Percentiles rank a stretch among this genome's conserved stretches.
These are phyloP conservation scores for Phytopythium helicoides DNA, from an alignment of 352 stramenopile genomes.

Conservation along the genomic window DNA sequence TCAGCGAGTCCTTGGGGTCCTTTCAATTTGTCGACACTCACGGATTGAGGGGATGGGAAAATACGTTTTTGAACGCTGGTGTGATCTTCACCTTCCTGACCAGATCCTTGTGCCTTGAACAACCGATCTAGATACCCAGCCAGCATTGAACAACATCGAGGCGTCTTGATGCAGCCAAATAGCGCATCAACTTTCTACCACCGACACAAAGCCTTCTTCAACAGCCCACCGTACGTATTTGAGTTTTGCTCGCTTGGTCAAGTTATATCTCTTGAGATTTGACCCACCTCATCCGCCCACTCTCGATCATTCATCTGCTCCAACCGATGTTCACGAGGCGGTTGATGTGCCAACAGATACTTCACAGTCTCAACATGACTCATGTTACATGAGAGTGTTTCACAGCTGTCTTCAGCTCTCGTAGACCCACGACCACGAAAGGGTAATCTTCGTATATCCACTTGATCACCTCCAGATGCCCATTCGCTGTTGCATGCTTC, in stretches of 20 bases:
- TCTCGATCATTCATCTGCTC: too few relatives aligned
- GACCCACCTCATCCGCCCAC: too few relatives aligned
- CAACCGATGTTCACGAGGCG: background rate
- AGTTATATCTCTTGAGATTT: too few relatives aligned
- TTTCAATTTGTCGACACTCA: background rate
- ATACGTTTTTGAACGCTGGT: too few relatives aligned
- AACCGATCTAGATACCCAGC: background rate
- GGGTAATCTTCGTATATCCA: background rate
- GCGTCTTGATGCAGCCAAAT: background rate
- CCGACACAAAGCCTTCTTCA: background rate
- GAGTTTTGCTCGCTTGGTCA: background rate
- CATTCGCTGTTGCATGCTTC: background rate
- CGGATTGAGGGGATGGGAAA: too few relatives aligned
- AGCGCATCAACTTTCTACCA: background rate
- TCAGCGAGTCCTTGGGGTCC: too few relatives aligned
- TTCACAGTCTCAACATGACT: background rate
- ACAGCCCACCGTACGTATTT: background rate
- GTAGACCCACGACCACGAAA: background rate
- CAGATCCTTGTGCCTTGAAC: too few relatives aligned
- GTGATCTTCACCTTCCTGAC: too few relatives aligned
- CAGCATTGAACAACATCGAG: background rate
- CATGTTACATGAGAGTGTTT: background rate
- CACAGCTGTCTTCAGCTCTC: background rate
- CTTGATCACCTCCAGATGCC: background rate
- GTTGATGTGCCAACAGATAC: background rate